A percentile compares a stretch with the other conserved stretches of the same genome.
These are phyloP conservation scores for Teratosphaeria zuluensis DNA, from an alignment of 2,329 filamentous ascomycete genomes.

Conservation along the genomic window DNA sequence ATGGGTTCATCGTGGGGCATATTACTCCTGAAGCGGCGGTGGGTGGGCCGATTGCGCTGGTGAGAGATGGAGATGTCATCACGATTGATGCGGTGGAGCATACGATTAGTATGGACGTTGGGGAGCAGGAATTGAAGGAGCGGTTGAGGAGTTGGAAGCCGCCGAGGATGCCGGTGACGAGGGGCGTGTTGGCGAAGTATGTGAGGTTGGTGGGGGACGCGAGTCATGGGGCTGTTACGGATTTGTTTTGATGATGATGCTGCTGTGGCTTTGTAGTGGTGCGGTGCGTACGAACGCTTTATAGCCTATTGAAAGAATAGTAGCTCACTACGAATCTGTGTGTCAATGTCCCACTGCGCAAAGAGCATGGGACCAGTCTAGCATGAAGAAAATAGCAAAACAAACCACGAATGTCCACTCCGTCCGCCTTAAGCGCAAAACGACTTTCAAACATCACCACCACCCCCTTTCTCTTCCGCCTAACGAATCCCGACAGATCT, in stretches of 20 bases:
- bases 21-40: conserved; percentile 83
- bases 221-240: conserved; percentile 82
- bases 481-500: no score
- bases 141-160: conserved; percentile 59
- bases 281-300: no score
- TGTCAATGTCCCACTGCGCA: no score
- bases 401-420: no score
- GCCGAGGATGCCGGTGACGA: conserved; percentile 62
- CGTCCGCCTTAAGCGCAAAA: no score
- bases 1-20: conserved; percentile 91
- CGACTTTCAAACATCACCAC: no score
- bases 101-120: conserved; percentile 59
- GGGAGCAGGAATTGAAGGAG: conserved; percentile 58
- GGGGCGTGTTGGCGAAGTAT: conserved; percentile 86
- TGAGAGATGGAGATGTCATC: conserved; percentile 69
- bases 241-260: conserved; percentile 30
- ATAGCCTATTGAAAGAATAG: no score
- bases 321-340: no score
- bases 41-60: conserved; percentile 79
- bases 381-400: no score
- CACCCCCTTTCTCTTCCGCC: no score
- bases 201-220: conserved; percentile 80
- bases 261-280: not conserved
- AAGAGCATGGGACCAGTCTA: no score
- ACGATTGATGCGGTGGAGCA: conserved; percentile 81